These are phyloP conservation scores for Mucuna pruriens DNA, from an alignment of 306 rosid genomes.

Conservation along the genomic window DNA sequence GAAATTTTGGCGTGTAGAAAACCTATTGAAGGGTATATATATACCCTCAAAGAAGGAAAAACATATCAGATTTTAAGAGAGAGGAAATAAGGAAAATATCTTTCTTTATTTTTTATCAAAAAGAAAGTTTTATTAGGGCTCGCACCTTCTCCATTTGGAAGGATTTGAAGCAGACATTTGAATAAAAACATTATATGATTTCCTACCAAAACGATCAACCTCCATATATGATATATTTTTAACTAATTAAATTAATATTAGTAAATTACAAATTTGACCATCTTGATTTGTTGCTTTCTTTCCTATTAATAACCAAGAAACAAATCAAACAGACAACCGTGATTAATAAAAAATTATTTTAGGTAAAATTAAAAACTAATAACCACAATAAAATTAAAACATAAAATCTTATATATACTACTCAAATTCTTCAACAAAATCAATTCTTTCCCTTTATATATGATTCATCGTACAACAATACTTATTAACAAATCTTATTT, in stretches of 20 bases:
- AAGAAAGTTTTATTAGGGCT: not conserved
- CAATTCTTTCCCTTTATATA: no score
- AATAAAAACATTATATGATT: not conserved
- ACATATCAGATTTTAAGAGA: not conserved
- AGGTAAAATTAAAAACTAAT: no score
- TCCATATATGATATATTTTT: not conserved
- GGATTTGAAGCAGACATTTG: not conserved
- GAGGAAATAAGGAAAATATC: not conserved
- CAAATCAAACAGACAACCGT: not conserved
- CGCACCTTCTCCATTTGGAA: conserved; percentile 40
- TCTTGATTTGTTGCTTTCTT: not conserved
- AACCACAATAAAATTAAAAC: no score
- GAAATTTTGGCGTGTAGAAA: not conserved
- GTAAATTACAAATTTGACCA: conserved; percentile 5
- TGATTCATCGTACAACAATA: no score
- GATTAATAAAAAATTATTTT: not conserved
- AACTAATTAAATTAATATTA: not conserved
- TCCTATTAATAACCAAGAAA: not conserved
- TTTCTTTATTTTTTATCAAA: not conserved
- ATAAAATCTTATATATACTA: no score
- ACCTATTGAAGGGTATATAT: not conserved
- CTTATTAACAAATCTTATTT: not conserved
- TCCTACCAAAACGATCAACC: not conserved
- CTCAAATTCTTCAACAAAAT: no score
- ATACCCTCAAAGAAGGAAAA: not conserved